phyloP scores from a whole-genome alignment of 331 rosid genomes.

The Prunus yedoensis region DNA sequence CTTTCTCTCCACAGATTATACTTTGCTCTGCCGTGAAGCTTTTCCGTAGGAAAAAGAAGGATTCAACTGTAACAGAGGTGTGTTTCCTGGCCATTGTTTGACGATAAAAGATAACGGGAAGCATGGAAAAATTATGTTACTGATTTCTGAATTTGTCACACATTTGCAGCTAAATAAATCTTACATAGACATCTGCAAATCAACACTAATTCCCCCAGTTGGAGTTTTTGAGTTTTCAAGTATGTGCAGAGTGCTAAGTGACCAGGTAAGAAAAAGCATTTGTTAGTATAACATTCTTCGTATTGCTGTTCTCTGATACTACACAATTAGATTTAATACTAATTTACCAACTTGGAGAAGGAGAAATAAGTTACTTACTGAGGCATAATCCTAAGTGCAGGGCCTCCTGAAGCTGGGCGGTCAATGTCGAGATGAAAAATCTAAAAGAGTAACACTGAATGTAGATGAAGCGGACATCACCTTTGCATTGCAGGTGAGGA shows the following conservation, averaged over 20 bases:
- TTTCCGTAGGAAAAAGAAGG: constrained; percentile 73
- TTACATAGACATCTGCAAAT: constrained; percentile 64
- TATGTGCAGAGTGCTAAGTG: constrained; percentile 80
- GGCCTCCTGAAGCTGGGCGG: constrained; percentile 81
- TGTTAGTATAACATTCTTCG: background rate
- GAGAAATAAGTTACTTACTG: constrained; percentile 10
- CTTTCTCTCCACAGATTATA: constrained; percentile 50
- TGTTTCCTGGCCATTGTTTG: constrained; percentile 16
- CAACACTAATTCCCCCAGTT: constrained; percentile 58
- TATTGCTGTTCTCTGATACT: background rate
- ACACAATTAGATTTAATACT: background rate
- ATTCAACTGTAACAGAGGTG: constrained; percentile 78
- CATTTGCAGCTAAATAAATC: constrained; percentile 76
- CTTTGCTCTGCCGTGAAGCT: constrained; percentile 83
- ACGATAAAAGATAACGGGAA: background rate
- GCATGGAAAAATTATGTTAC: background rate
- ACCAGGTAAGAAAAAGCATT: constrained; percentile 55
- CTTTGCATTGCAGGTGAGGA: constrained; percentile 76
- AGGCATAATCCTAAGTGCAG: constrained; percentile 37
- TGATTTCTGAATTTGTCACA: constrained; percentile 15
- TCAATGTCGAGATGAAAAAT: constrained; percentile 67
- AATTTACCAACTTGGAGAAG: background rate
- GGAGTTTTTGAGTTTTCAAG: constrained; percentile 75
- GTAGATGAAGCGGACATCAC: constrained; percentile 71
- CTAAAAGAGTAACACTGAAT: constrained; percentile 62